Percentiles rank a stretch among this genome's conserved stretches.
Evolutionary conservation across 2,329 filamentous ascomycete genomes (phyloP).

Genomic region (Diaporthe longicolla): DNA sequence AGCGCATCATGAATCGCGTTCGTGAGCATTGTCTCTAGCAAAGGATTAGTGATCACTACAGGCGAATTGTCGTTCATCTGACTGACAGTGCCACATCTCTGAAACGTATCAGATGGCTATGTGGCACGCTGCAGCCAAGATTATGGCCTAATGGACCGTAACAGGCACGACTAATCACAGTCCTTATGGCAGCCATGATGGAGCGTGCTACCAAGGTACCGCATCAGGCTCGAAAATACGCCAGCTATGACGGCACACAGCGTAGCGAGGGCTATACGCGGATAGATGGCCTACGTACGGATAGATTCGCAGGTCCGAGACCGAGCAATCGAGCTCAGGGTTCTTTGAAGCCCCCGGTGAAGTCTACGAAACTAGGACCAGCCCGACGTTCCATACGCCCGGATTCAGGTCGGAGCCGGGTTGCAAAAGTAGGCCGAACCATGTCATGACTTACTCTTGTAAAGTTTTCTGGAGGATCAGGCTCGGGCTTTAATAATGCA

Average conservation of each 20-base stretch:
- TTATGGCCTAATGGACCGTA: too few relatives aligned
- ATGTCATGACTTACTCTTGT: neutral
- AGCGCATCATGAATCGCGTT: neutral
- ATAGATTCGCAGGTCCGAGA: neutral
- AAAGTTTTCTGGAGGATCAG: neutral
- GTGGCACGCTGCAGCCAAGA: neutral
- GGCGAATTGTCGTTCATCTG: too few relatives aligned
- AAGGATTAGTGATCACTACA: neutral
- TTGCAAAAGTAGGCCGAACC: slow-evolving; percentile 1
- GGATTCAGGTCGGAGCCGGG: neutral
- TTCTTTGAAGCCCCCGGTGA: neutral
- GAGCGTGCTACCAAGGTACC: neutral
- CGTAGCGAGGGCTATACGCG: neutral
- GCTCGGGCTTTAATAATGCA: neutral
- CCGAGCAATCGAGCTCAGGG: neutral
- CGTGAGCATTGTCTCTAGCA: neutral
- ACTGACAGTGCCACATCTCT: neutral
- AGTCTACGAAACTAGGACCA: neutral
- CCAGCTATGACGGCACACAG: neutral
- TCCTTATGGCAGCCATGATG: too few relatives aligned
- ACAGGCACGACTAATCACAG: neutral
- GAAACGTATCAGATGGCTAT: neutral
- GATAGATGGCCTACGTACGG: neutral
- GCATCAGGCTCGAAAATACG: neutral
- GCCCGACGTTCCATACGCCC: neutral